Evolutionary conservation across 2,329 filamentous ascomycete genomes (phyloP).

Genomic region (Xylaria sp.): DNA sequence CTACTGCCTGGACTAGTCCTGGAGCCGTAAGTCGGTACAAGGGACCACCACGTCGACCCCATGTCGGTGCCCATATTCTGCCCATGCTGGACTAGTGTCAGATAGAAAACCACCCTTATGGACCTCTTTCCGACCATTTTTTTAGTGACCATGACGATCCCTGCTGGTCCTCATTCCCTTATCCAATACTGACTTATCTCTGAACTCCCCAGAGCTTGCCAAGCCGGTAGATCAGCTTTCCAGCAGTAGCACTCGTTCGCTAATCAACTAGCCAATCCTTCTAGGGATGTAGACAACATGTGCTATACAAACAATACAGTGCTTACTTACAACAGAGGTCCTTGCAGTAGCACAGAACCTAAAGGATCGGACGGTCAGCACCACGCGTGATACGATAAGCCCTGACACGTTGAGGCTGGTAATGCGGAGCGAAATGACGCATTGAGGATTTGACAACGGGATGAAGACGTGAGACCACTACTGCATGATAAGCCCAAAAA

Average conservation of each 20-base stretch:
- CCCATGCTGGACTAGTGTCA: constrained; percentile 13
- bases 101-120: constrained; percentile 4
- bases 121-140: constrained; percentile 21
- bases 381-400: neutral
- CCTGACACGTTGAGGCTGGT: neutral
- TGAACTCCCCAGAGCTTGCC: constrained; percentile 39
- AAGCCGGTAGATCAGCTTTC: constrained; percentile 45
- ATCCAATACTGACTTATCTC: constrained; percentile 10
- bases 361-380: neutral
- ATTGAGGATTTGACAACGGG: constrained; percentile 3
- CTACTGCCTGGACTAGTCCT: neutral
- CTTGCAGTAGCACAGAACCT: neutral
- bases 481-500: constrained; percentile 28
- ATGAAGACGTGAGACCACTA: constrained; percentile 14
- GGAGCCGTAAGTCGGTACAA: constrained; percentile 11
- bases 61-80: constrained; percentile 8
- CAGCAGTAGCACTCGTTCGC: constrained; percentile 36
- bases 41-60: constrained; percentile 8
- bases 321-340: neutral
- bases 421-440: constrained; percentile 3
- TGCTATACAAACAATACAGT: constrained; percentile 1
- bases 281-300: neutral
- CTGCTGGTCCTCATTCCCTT: constrained; percentile 12
- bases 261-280: constrained; percentile 6
- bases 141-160: constrained; percentile 30